phyloP scores from a whole-genome alignment of 2,329 filamentous ascomycete genomes.

The Microsporum audouinii region DNA sequence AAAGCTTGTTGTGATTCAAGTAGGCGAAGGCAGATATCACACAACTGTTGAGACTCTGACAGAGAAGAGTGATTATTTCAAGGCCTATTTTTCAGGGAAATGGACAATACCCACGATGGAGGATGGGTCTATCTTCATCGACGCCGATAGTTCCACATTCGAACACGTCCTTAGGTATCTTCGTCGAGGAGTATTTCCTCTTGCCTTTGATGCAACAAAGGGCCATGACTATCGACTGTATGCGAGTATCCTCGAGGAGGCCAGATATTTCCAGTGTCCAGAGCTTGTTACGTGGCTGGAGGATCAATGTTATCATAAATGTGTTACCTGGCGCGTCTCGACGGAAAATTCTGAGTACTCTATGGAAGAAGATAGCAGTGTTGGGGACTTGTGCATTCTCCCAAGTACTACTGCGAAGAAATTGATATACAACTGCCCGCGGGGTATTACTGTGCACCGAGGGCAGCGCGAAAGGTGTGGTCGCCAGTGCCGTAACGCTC shows the following conservation, averaged over 20 bases:
- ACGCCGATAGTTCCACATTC: conserved; percentile 7
- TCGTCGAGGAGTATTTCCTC: conserved; percentile 10
- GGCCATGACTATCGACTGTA: conserved; percentile 10
- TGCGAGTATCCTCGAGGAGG: conserved; percentile 8
- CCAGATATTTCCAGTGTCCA: conserved; percentile 10
- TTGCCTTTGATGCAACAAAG: conserved; percentile 5
- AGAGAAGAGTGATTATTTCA: conserved; percentile 11
- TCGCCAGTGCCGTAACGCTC: conserved; percentile 8
- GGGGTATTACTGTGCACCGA: conserved; percentile 5
- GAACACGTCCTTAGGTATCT: conserved; percentile 10
- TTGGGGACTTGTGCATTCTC: neutral
- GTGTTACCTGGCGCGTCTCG: conserved; percentile 1
- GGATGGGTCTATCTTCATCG: conserved; percentile 9
- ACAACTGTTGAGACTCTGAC: conserved; percentile 6
- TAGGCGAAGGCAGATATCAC: conserved; percentile 5
- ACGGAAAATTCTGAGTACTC: neutral
- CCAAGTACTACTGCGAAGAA: neutral
- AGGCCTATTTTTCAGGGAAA: conserved; percentile 8
- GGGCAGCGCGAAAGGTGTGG: conserved; percentile 4
- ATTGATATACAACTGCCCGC: conserved; percentile 10
- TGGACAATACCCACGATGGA: conserved; percentile 6
- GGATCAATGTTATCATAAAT: conserved; percentile 9
- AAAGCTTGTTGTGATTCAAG: conserved; percentile 4
- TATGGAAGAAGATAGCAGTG: neutral
- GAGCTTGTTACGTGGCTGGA: conserved; percentile 8